Base-by-base conservation (phyloP, 2,329 filamentous ascomycete species). In the Zymoseptoria brevis region DNA sequence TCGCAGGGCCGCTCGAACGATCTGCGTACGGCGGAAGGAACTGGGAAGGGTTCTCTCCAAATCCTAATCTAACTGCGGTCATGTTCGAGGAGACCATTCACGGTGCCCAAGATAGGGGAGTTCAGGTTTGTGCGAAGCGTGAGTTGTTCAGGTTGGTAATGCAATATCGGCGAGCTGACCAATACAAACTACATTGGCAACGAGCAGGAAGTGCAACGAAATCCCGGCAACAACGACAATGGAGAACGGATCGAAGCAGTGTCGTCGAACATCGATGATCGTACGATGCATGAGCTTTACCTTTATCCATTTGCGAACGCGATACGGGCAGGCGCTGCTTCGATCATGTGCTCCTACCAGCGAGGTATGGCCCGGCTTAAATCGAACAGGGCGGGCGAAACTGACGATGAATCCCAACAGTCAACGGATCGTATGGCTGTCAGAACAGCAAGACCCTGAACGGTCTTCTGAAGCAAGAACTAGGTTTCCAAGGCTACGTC, bases 41-140 rank as follows among this genome's bases (percentile, higher is more conserved):
- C 26, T 65, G 83, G 50, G 82, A 85, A 26, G 90, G 89, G 0
- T 96, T 96, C 66, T 90, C 90, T 0, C 79, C 88, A 0, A 92
- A 96, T 70, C 91, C 92, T 0, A 91, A 95, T 54, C 78, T 96
- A 0, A 89, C 93, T 71, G 92, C 88, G 8, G 79, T 94, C 54
- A 89, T 88, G 7, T 87, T 88, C 1, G 87, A 86, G 9, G 79
- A 90, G 73, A 94, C 89, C 0, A 88, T 96, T 69, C 83, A 80
- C 56, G 92, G 90, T 0, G 84, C 89, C 7, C 88, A 91, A 69
- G 80, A 81, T 2, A 80, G 82, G 53, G 88, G 87, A 0, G 87
- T 95, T 1, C 89, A 91, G 67, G 87, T 90, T 2, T 83, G 84
- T 2, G 77, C 84, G n/a, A 80, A 91, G 76, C 89, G 56, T 69